A percentile compares a stretch with the other conserved stretches of the same genome.
Evolutionary conservation across 768 basidiomycete genomes (phyloP).

Genomic region (Tylopilus sp.): DNA sequence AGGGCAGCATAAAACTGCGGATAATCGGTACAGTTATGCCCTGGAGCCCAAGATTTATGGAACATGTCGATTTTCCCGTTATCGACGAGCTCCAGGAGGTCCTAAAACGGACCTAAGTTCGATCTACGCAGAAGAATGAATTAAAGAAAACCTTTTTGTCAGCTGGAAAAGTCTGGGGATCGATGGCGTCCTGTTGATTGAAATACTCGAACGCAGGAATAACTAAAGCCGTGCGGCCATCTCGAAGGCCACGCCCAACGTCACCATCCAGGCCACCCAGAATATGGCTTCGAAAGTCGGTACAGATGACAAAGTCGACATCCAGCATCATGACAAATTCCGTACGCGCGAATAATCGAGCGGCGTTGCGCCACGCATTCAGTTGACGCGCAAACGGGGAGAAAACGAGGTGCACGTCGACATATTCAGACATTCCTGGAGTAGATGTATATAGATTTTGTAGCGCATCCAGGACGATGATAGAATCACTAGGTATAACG

Average conservation of each 20-base stretch:
- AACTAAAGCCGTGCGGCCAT: slow-evolving; percentile 69
- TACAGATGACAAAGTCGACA: slow-evolving; percentile 83
- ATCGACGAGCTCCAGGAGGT: slow-evolving; percentile 56
- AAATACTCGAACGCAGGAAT: slow-evolving; percentile 83
- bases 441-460: slow-evolving; percentile 66
- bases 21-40: slow-evolving; percentile 83
- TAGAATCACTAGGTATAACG: slow-evolving; percentile 43
- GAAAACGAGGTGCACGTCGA: slow-evolving; percentile 85
- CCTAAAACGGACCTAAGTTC: slow-evolving; percentile 29
- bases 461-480: slow-evolving; percentile 56
- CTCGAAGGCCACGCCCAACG: slow-evolving; percentile 42
- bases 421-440: slow-evolving; percentile 59
- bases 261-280: slow-evolving; percentile 36
- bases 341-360: slow-evolving; percentile 79
- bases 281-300: slow-evolving; percentile 66
- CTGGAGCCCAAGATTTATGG: slow-evolving; percentile 71
- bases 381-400: slow-evolving; percentile 81
- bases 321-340: slow-evolving; percentile 89
- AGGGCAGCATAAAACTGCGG: slow-evolving; percentile 56
- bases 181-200: slow-evolving; percentile 58
- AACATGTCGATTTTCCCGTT: slow-evolving; percentile 65
- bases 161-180: slow-evolving; percentile 58
- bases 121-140: neutral
- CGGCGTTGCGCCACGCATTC: slow-evolving; percentile 88
- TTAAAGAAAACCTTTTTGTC: slow-evolving; percentile 55